phyloP scores from a whole-genome alignment of 148 eudicot species.

The Limonium bicolor region DNA sequence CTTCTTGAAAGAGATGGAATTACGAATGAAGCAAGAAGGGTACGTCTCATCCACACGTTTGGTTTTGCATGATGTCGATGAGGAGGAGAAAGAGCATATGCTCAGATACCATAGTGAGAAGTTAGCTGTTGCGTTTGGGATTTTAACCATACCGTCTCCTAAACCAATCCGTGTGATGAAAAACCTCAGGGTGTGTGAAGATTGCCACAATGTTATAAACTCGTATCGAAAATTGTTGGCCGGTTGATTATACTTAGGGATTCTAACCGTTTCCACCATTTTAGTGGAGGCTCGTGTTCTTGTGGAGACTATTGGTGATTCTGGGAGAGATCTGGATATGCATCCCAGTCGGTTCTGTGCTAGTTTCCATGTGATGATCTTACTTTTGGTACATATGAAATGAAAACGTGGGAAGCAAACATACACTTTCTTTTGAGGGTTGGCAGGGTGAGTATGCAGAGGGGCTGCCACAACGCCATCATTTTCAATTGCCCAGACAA shows the following conservation, averaged over 20 bases:
- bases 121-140: constrained; percentile 32
- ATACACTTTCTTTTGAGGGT: no score
- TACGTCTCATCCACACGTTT: constrained; percentile 17
- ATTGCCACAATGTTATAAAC: constrained; percentile 38
- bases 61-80: constrained; percentile 39
- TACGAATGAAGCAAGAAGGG: constrained; percentile 25
- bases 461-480: no score
- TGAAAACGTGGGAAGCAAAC: no score
- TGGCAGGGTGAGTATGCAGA: no score
- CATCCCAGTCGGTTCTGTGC: no score
- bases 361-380: no score
- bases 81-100: constrained; percentile 37
- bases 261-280: constrained; percentile 38
- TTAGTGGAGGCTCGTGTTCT: constrained; percentile 28
- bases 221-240: constrained; percentile 28
- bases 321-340: no score
- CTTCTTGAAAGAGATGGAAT: constrained; percentile 26
- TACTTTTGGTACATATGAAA: no score
- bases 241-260: constrained; percentile 32
- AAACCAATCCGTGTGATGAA: constrained; percentile 37
- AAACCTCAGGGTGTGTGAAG: constrained; percentile 32
- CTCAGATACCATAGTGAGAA: constrained; percentile 39
- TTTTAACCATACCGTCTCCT: constrained; percentile 16
- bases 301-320: constrained; percentile 49
- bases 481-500: no score